These are phyloP conservation scores for Periconia sp. DNA, from an alignment of 2,329 filamentous ascomycete species.

Conservation along the genomic window DNA sequence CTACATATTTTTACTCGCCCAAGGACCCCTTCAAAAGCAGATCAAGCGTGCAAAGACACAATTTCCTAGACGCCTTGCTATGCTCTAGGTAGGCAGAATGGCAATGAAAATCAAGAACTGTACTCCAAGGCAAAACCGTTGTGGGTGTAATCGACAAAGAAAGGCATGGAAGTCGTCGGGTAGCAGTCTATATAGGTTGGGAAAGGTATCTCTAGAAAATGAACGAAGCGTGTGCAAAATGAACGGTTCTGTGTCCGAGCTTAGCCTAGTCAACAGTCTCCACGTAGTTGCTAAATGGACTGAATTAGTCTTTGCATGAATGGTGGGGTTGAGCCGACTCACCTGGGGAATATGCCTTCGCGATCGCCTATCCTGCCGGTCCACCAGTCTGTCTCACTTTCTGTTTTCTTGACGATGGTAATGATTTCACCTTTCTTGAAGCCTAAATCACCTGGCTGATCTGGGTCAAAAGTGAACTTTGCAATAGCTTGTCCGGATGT, in stretches of 20 bases:
- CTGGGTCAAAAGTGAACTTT: constrained; percentile 91
- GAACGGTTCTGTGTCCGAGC: too few species aligned
- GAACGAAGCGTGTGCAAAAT: neutral
- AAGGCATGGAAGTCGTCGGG: too few species aligned
- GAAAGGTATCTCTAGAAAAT: constrained; percentile 1
- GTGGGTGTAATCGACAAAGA: too few species aligned
- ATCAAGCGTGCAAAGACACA: too few species aligned
- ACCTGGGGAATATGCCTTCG: constrained; percentile 92
- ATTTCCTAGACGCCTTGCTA: constrained; percentile 14
- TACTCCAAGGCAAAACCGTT: too few species aligned
- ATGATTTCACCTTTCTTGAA: constrained; percentile 99
- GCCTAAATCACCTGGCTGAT: constrained; percentile 87
- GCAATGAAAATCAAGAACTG: neutral
- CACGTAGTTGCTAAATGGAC: constrained; percentile 47
- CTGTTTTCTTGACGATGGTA: constrained; percentile 91
- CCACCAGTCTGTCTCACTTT: constrained; percentile 97
- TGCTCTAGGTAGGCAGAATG: constrained; percentile 3
- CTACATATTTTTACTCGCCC: too few species aligned
- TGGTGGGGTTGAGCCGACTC: constrained; percentile 28
- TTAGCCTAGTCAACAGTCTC: constrained; percentile 34
- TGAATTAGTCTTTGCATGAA: neutral
- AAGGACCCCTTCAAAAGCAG: too few species aligned
- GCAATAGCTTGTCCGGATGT: constrained; percentile 82
- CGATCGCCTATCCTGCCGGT: constrained; percentile 85
- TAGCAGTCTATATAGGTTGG: neutral